These are phyloP conservation scores for Geranium incanum DNA, from an alignment of 441 rosid species.

Conservation along the genomic window DNA sequence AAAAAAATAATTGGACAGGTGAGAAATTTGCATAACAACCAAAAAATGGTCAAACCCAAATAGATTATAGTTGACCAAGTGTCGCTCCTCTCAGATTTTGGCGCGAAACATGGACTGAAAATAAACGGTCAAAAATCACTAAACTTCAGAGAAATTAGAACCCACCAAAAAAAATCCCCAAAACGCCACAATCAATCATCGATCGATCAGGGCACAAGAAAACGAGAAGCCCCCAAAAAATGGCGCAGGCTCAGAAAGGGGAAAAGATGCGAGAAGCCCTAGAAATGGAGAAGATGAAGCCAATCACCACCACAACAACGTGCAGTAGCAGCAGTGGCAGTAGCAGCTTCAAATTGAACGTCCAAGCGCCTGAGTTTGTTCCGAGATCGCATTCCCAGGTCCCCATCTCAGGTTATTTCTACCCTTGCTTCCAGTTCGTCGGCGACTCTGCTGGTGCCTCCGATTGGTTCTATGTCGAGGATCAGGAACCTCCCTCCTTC, in stretches of 20 bases:
- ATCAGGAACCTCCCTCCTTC: slow-evolving; percentile 45
- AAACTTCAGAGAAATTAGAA: slow-evolving; percentile 26
- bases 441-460: slow-evolving; percentile 40
- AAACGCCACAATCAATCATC: background rate
- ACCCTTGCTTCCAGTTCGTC: slow-evolving; percentile 55
- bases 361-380: slow-evolving; percentile 77
- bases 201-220: background rate
- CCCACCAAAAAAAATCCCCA: slow-evolving; percentile 7
- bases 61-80: background rate
- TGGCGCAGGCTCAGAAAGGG: slow-evolving; percentile 56
- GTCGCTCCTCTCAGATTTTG: slow-evolving; percentile 22
- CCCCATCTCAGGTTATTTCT: slow-evolving; percentile 55
- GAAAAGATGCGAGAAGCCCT: slow-evolving; percentile 25
- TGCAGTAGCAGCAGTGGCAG: slow-evolving; percentile 4
- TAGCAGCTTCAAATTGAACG: slow-evolving; percentile 65
- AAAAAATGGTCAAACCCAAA: slow-evolving; percentile 29
- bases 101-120: slow-evolving; percentile 65
- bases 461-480: slow-evolving; percentile 74
- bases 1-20: too few species aligned
- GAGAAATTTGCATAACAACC: slow-evolving; percentile 8
- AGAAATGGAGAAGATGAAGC: slow-evolving; percentile 9
- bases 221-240: slow-evolving; percentile 12
- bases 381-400: slow-evolving; percentile 58
- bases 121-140: slow-evolving; percentile 37
- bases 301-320: background rate